These are phyloP conservation scores for Aurifilum marmelostoma DNA, from an alignment of 2,329 filamentous ascomycete genomes.

Conservation along the genomic window DNA sequence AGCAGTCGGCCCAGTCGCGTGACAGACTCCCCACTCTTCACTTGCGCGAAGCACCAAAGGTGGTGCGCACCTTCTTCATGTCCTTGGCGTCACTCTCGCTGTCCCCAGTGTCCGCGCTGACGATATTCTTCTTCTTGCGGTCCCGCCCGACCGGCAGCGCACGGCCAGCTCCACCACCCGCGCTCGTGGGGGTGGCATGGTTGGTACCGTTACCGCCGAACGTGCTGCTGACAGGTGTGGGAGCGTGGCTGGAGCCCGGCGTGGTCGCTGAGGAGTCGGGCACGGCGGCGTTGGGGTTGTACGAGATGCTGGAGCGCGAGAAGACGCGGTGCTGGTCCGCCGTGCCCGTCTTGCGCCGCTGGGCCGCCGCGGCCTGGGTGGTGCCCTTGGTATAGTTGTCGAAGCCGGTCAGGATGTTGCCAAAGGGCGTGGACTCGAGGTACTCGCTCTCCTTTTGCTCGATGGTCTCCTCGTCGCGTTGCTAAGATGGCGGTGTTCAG, in stretches of 20 bases:
- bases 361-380: constrained; percentile 63
- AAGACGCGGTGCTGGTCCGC: constrained; percentile 77
- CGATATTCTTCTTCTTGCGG: constrained; percentile 56
- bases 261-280: constrained; percentile 24
- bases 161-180: constrained; percentile 37
- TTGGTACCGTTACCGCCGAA: constrained; percentile 50
- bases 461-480: constrained; percentile 72
- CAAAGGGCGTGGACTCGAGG: constrained; percentile 83
- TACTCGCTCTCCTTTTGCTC: constrained; percentile 83
- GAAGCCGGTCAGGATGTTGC: constrained; percentile 97
- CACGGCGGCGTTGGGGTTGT: constrained; percentile 46
- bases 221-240: constrained; percentile 58
- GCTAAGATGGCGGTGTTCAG: constrained; percentile 25
- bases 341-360: constrained; percentile 66
- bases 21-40: background rate
- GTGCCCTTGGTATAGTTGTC: constrained; percentile 96
- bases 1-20: background rate
- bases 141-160: constrained; percentile 42
- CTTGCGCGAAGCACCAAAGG: constrained; percentile 60
- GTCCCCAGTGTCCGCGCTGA: constrained; percentile 45
- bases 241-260: constrained; percentile 49
- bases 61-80: constrained; percentile 60
- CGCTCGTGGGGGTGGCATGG: constrained; percentile 60
- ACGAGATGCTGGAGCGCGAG: constrained; percentile 66
- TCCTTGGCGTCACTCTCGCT: constrained; percentile 62